Base-by-base conservation (phyloP, 768 basidiomycete genomes). In the Suillus lakei region DNA sequence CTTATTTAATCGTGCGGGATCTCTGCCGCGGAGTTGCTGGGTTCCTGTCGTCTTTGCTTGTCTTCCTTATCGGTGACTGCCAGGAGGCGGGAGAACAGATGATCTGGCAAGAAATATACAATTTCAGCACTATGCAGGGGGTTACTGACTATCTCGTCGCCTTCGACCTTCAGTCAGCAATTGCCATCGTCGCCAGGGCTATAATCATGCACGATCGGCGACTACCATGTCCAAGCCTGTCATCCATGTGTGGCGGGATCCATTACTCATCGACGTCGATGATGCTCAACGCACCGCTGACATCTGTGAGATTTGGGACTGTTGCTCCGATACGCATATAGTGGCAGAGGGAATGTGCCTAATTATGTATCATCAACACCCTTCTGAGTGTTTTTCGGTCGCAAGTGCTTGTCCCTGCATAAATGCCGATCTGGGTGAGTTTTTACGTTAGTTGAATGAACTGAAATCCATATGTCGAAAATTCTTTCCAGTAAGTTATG, bases 11-110 rank as follows among this genome's bases (percentile, higher is more conserved):
- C 64, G 63, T 69, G 69, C 67, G 72, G 67, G 34, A 34, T 28
- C 39, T 59, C 58, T 50, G 70, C 73, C 76, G 76, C 76, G 76
- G 76, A 76, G 76, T 76, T 76, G 68, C 58, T 64, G 32, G 41
- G 56, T 30, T 56, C 30, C 51, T 26, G 36, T 38, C 16, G 15
- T 58, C 38, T 2, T 16, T 23, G 44, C 44, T n/a, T 21, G 46
- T 41, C 58, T 59, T 59, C 56, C 56, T 59, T 59, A 41, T 41
- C 26, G 39, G 26, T 28, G 39, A 39, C 38, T 58, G 36, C 5
- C 38, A 18, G 56, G n/a, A 58, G 39, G 39, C 26, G 3, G 39
- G 58, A 21, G 26, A 30, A 41, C 26, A 41, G 26, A 30, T 41
- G 39, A 5, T 21, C 15, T 59, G 58, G 12, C 41, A 41, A 41